Percentiles rank a stretch among this genome's conserved stretches.
Evolutionary conservation across 176 grass and related monocot species (phyloP).

Genomic region (Cenchrus purpureus): DNA sequence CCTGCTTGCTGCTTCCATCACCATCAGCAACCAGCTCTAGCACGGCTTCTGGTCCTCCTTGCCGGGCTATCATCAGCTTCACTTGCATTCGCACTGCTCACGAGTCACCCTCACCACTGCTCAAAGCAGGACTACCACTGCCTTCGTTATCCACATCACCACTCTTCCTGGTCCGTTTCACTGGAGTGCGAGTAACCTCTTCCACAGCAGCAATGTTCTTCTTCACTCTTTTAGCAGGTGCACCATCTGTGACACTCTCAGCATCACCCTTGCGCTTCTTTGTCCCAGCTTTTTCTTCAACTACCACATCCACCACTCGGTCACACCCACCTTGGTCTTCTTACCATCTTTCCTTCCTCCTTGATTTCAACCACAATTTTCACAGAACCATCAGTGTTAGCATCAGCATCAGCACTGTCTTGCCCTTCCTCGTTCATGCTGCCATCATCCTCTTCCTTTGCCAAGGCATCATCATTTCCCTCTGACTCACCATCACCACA

Average conservation of each 20-base stretch:
- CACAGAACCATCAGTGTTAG: slow-evolving; percentile 27
- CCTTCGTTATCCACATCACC: background rate
- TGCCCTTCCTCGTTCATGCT: slow-evolving; percentile 40
- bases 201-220: background rate
- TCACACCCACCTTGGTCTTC: slow-evolving; percentile 31
- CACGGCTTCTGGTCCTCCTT: slow-evolving; percentile 37
- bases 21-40: slow-evolving; percentile 32
- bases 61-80: slow-evolving; percentile 24
- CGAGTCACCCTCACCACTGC: slow-evolving; percentile 17
- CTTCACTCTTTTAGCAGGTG: background rate
- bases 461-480: slow-evolving; percentile 35
- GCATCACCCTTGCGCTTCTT: slow-evolving; percentile 12
- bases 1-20: background rate
- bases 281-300: background rate
- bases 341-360: slow-evolving; percentile 36
- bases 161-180: slow-evolving; percentile 25
- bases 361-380: slow-evolving; percentile 48
- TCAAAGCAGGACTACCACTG: slow-evolving; percentile 1
- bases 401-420: slow-evolving; percentile 32
- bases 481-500: slow-evolving; percentile 44
- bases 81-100: background rate
- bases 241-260: background rate
- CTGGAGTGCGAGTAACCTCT: slow-evolving; percentile 24
- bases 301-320: slow-evolving; percentile 14
- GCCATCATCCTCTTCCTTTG: slow-evolving; percentile 40